Conservation (phyloP, 176 grass and related monocot species). For the Rhynchospora pubera region DNA sequence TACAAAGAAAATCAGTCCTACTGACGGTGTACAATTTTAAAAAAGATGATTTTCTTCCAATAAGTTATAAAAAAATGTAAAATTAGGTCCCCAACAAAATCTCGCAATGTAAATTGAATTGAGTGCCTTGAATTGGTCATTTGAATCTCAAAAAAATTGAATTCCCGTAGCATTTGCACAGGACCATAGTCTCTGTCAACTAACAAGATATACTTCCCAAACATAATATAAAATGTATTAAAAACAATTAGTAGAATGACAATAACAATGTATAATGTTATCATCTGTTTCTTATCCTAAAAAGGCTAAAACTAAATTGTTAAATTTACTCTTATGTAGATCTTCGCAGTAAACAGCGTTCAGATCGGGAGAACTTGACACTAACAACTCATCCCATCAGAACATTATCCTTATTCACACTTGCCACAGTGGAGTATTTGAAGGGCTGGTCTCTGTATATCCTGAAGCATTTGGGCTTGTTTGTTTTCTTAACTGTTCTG, state of each 20-base stretch:
- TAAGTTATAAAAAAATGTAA: too few relatives aligned
- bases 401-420: slow-evolving; percentile 51
- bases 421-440: slow-evolving; percentile 54
- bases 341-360: slow-evolving; percentile 48
- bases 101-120: too few relatives aligned
- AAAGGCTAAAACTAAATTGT: background rate
- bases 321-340: slow-evolving; percentile 40
- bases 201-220: too few relatives aligned
- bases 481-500: slow-evolving; percentile 41
- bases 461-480: slow-evolving; percentile 36
- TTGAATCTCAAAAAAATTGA: too few relatives aligned
- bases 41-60: too few relatives aligned
- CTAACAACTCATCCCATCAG: slow-evolving; percentile 58
- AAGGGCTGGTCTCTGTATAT: slow-evolving; percentile 44
- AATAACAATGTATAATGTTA: background rate
- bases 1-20: too few relatives aligned
- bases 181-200: too few relatives aligned
- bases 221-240: too few relatives aligned
- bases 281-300: background rate
- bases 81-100: too few relatives aligned
- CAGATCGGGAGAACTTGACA: slow-evolving; percentile 56
- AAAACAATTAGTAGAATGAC: background rate
- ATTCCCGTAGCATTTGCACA: too few relatives aligned
- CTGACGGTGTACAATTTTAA: too few relatives aligned
- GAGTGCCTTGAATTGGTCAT: too few relatives aligned